phyloP scores from a whole-genome alignment of 169 alveolate species.

The Fabrea salina region DNA sequence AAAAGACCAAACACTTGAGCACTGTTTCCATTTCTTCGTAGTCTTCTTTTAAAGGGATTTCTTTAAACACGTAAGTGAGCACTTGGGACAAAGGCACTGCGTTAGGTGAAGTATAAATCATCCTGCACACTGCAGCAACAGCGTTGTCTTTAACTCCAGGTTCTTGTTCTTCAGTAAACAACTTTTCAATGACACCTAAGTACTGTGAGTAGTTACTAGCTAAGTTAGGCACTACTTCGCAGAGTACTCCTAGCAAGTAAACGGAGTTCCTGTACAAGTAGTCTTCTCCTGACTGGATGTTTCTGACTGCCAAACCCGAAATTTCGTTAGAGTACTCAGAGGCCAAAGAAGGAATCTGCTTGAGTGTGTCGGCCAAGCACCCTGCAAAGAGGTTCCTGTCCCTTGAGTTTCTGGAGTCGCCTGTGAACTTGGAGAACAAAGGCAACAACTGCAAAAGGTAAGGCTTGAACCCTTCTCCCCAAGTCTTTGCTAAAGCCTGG shows the following conservation, averaged over 20 bases:
- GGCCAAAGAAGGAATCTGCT: slow-evolving; percentile 13
- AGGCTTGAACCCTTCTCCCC: neutral
- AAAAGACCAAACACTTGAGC: neutral
- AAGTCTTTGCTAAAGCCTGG: neutral
- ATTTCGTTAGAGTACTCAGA: neutral
- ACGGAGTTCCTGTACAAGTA: neutral
- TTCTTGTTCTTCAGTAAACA: neutral
- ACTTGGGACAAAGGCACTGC: neutral
- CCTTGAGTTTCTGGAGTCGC: neutral
- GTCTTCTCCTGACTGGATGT: neutral
- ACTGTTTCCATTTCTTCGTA: slow-evolving; percentile 5
- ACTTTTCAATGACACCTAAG: neutral
- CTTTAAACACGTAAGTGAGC: neutral
- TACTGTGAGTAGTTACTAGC: neutral
- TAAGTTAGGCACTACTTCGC: neutral
- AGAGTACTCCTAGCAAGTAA: neutral
- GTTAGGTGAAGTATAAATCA: neutral
- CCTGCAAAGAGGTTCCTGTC: slow-evolving; percentile 20
- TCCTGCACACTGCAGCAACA: slow-evolving; percentile 28
- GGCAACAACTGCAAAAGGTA: neutral
- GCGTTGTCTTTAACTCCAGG: slow-evolving; percentile 27
- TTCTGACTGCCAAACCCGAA: neutral
- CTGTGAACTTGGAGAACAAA: neutral
- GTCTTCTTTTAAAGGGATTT: slow-evolving; percentile 9
- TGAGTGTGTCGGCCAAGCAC: neutral